Evolutionary conservation across 257 asterid genomes (phyloP), one percentile per base, ranked within the genome.

Genomic region (Nicotiana otophora): DNA sequence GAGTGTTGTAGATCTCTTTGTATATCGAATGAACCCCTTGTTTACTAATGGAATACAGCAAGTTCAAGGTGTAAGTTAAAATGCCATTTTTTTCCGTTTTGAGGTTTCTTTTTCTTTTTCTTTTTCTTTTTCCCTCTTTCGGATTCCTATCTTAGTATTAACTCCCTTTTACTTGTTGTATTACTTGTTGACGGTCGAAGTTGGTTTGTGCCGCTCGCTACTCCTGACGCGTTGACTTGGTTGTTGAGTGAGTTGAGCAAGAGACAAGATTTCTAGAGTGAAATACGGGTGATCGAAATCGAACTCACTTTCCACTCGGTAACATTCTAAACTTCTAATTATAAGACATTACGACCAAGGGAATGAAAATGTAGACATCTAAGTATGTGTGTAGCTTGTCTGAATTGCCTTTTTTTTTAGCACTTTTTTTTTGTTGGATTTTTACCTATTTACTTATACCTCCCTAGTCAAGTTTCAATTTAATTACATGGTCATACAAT

Each of bases 1-100:
- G 98, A 85, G 94, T 94, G 64, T 83, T 87, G 14, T 92, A 88
- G 91, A 34, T 28, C 26, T n/a, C 10, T 60, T 42, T 46, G 5
- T 6, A 60, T 19, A 28, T 72, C 17, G 39, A 72, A 72, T 72
- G 79, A 46, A 3, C 36, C 34, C 19, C 15, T 46, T 46, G 36
- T 72, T 72, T 72, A 72, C 75, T 33, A 66, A 42, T 72, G n/a
- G 2, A 42, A 63, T 63, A 23, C 12, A 12, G 63, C 63, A 57
- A 57, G 63, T 57, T 57, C 26, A 57, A 57, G 10, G 26, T 17
- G 9, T 66, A 33, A 46, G 23, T 19, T 66, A 33, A 17, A 42
- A 66, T 66, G 2, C 48, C 48, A 42, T 42, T 8, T 42, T 36
- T 39, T 36, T 28, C 30, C 48, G 48, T 39, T 39, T 39, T 39